Percentiles rank a stretch among this genome's conserved stretches.
Conservation (phyloP, 176 grass and related monocot genomes). For the Phoenix roebelenii region DNA sequence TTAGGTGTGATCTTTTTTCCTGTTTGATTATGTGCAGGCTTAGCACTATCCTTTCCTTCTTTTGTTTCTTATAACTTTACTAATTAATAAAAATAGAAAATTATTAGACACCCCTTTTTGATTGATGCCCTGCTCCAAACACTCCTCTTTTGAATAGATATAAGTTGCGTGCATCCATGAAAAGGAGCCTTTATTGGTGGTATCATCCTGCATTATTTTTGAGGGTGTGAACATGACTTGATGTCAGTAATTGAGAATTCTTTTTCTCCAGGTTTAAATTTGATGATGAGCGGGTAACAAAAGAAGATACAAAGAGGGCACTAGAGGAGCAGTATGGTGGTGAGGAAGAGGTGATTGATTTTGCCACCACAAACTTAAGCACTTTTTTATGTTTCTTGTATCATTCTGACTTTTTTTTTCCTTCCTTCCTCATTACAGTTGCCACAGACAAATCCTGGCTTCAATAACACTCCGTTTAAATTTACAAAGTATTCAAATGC, state of each 20-base stretch:
- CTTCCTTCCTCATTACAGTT: slow-evolving; percentile 35
- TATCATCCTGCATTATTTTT: too few species aligned
- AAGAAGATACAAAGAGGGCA: slow-evolving; percentile 88
- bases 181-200: too few species aligned
- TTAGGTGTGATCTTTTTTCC: too few species aligned
- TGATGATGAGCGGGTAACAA: slow-evolving; percentile 93
- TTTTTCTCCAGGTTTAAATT: slow-evolving; percentile 76
- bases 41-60: too few species aligned
- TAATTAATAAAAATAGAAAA: too few species aligned
- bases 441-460: slow-evolving; percentile 77
- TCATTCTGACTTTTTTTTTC: slow-evolving; percentile 6
- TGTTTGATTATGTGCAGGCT: too few species aligned
- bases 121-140: too few species aligned
- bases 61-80: too few species aligned
- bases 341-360: slow-evolving; percentile 68
- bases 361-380: background rate
- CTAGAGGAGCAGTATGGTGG: slow-evolving; percentile 93
- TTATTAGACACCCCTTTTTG: too few species aligned
- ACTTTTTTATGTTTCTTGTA: background rate
- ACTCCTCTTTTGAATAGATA: too few species aligned
- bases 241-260: background rate
- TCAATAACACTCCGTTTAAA: slow-evolving; percentile 84
- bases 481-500: slow-evolving; percentile 94
- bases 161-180: too few species aligned
- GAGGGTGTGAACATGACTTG: too few species aligned